Percentiles rank a stretch among this genome's conserved stretches.
phyloP scores from a whole-genome alignment of 1,139 yeast genomes.

The Saccharomyces hybrid region DNA sequence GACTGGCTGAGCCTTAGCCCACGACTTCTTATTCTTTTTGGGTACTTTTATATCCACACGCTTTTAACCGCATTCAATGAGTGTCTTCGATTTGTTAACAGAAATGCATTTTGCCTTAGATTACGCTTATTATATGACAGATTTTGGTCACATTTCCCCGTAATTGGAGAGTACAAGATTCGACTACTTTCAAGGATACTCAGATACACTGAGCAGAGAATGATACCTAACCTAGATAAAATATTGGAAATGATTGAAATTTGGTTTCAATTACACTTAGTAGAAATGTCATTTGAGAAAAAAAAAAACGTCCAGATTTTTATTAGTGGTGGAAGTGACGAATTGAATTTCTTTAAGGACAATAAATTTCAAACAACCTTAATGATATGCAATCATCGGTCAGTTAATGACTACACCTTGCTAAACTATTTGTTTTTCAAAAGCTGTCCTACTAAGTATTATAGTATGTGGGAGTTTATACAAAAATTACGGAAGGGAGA shows the following conservation, averaged over 20 bases:
- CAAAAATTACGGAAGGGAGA: constrained; percentile 8
- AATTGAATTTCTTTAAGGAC: constrained; percentile 11
- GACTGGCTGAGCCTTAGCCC: constrained; percentile 11
- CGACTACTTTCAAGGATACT: constrained; percentile 8
- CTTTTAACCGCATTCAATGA: constrained; percentile 2
- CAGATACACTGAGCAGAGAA: constrained; percentile 1
- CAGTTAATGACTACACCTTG: constrained; percentile 27
- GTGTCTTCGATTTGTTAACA: constrained; percentile 2
- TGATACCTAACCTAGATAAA: constrained; percentile 13
- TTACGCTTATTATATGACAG: constrained; percentile 7
- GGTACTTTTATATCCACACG: constrained; percentile 9
- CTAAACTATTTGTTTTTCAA: constrained; percentile 19
- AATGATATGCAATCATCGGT: constrained; percentile 29
- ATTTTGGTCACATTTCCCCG: constrained; percentile 17
- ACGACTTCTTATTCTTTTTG: constrained; percentile 7
- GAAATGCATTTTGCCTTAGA: constrained; percentile 4
- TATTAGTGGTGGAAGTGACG: constrained; percentile 21
- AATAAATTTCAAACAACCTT: constrained; percentile 19
- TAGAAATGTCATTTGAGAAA: constrained; percentile 16
- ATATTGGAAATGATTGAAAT: constrained; percentile 12
- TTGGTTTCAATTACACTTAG: constrained; percentile 16
- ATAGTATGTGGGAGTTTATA: constrained; percentile 8
- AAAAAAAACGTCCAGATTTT: constrained; percentile 20
- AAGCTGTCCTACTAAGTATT: not conserved
- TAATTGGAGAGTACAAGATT: constrained; percentile 15